Evolutionary conservation across 129 eudicot species (phyloP).

Genomic region (Erigeron canadensis): DNA sequence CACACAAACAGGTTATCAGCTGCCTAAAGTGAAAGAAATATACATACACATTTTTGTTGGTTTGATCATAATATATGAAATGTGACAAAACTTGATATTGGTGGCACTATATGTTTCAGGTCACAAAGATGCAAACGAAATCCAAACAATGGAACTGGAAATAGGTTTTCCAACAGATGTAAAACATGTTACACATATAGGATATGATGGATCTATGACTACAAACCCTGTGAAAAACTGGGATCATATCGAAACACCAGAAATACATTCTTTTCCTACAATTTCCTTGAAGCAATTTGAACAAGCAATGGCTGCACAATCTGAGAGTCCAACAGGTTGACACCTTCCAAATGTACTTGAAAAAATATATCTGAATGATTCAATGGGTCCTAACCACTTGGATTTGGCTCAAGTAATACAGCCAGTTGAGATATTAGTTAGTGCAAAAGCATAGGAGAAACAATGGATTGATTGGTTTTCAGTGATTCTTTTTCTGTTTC

Average conservation of each 20-base stretch:
- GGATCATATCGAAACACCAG: conserved; percentile 52
- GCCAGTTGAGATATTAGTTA: no score
- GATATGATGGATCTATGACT: conserved; percentile 77
- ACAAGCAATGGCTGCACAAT: conserved; percentile 75
- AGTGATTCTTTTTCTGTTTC: not conserved
- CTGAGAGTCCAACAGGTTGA: conserved; percentile 15
- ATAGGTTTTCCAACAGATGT: conserved; percentile 94
- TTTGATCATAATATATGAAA: not conserved
- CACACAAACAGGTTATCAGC: no score
- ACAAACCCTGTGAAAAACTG: conserved; percentile 45
- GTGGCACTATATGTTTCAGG: conserved; percentile 28
- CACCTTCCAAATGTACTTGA: conserved; percentile 11
- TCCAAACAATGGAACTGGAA: conserved; percentile 53
- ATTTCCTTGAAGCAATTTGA: conserved; percentile 73
- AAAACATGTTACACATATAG: conserved; percentile 86
- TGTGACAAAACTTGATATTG: not conserved
- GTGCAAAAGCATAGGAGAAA: not conserved
- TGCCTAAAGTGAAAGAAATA: no score
- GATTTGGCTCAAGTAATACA: not conserved
- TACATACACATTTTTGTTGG: not conserved
- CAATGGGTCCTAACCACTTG: not conserved
- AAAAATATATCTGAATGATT: conserved; percentile 3
- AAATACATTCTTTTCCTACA: conserved; percentile 50
- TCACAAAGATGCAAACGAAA: conserved; percentile 45
- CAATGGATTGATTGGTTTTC: conserved; percentile 1